These are phyloP conservation scores for Penicillium sp. DNA, from an alignment of 2,329 filamentous ascomycete species.

Conservation along the genomic window DNA sequence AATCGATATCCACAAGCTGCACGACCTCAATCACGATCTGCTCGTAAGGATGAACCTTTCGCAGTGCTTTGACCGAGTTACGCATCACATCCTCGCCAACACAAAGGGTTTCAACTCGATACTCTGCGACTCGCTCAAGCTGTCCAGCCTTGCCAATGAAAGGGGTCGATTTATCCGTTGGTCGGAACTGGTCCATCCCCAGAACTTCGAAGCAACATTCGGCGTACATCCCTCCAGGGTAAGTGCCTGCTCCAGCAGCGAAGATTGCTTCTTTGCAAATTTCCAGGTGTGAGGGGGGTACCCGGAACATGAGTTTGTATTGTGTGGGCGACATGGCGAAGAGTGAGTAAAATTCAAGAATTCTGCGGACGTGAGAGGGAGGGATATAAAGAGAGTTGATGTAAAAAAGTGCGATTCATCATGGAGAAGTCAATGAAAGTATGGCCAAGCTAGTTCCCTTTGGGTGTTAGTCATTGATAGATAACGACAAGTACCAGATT, in stretches of 20 bases:
- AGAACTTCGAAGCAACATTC: conserved; percentile 3
- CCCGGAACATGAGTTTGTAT: conserved; percentile 9
- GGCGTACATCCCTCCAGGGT: conserved; percentile 7
- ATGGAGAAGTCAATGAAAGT: neutral
- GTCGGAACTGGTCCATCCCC: conserved; percentile 10
- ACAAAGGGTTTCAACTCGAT: conserved; percentile 9
- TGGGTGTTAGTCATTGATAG: neutral
- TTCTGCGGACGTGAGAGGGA: neutral
- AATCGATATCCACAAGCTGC: conserved; percentile 1
- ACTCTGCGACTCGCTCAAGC: conserved; percentile 7
- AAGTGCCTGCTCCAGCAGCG: conserved; percentile 2
- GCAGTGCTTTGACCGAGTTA: conserved; percentile 6
- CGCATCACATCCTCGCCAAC: conserved; percentile 12
- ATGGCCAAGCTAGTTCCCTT: neutral
- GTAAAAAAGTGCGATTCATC: neutral
- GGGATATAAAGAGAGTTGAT: neutral
- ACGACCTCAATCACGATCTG: conserved; percentile 9
- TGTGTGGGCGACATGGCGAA: conserved; percentile 4
- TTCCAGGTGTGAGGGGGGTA: conserved; percentile 10
- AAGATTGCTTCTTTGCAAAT: conserved; percentile 7
- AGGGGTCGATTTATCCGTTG: conserved; percentile 1
- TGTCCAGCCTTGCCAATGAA: conserved; percentile 2
- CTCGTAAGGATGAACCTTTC: conserved; percentile 7
- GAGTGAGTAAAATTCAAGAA: neutral
- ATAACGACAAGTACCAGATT: neutral